A percentile compares a stretch with the other conserved stretches of the same genome.
phyloP scores from a whole-genome alignment of 768 basidiomycete genomes.

The Suillus cothurnatus region DNA sequence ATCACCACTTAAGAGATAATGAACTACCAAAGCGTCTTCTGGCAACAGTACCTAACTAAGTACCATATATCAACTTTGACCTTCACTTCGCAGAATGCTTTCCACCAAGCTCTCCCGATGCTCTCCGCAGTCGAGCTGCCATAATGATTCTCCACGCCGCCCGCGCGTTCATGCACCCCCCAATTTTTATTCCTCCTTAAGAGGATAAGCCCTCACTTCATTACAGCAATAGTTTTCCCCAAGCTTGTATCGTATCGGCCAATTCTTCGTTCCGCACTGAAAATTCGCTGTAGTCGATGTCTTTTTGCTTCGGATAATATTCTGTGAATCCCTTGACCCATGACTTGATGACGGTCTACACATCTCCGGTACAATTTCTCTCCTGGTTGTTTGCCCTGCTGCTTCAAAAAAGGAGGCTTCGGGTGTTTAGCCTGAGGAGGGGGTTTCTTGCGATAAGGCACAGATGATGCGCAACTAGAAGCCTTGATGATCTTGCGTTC shows the following conservation, averaged over 20 bases:
- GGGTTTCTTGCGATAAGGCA: constrained; percentile 48
- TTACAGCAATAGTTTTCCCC: constrained; percentile 66
- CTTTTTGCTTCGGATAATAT: constrained; percentile 68
- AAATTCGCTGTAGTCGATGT: constrained; percentile 73
- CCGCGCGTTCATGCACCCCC: constrained; percentile 52
- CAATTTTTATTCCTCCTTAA: constrained; percentile 68
- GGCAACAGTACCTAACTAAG: no score
- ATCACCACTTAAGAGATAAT: constrained; percentile 55
- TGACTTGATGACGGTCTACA: constrained; percentile 67
- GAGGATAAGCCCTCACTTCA: constrained; percentile 84
- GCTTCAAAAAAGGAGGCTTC: constrained; percentile 54
- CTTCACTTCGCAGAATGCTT: constrained; percentile 71
- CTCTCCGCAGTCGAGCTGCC: constrained; percentile 35
- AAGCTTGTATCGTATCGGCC: constrained; percentile 67
- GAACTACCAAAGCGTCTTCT: constrained; percentile 73
- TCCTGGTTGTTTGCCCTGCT: constrained; percentile 50
- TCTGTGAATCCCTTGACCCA: constrained; percentile 74
- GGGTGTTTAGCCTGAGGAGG: constrained; percentile 58
- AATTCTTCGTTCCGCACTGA: constrained; percentile 69
- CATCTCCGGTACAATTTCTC: constrained; percentile 65
- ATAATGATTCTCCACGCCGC: constrained; percentile 29
- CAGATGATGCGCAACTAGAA: constrained; percentile 33
- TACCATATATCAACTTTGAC: constrained; percentile 66
- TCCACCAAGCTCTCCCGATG: constrained; percentile 82
- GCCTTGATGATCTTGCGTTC: constrained; percentile 58